A percentile compares a stretch with the other conserved stretches of the same genome.
These are phyloP conservation scores for Lithohypha guttulata DNA, from an alignment of 2,329 filamentous ascomycete species.

Conservation along the genomic window DNA sequence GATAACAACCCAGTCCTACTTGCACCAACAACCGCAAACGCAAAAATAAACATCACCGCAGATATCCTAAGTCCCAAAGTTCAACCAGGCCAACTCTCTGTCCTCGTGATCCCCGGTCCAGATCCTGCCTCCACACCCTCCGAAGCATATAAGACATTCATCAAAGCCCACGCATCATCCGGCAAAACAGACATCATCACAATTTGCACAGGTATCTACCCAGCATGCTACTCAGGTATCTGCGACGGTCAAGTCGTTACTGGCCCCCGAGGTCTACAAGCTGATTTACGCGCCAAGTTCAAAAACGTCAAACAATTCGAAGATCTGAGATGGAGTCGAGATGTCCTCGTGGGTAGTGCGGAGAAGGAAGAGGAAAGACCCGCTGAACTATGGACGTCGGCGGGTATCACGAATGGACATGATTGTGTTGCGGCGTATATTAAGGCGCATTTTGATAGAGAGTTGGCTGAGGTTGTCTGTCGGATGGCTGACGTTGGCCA, in stretches of 20 bases:
- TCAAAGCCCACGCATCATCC: slow-evolving; percentile 25
- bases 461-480: slow-evolving; percentile 27
- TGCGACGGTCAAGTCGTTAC: slow-evolving; percentile 16
- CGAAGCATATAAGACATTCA: slow-evolving; percentile 24
- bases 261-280: slow-evolving; percentile 15
- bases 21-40: slow-evolving; percentile 22
- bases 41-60: slow-evolving; percentile 24
- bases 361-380: not conserved
- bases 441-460: slow-evolving; percentile 20
- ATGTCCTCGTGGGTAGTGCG: not conserved
- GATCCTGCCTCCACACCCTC: slow-evolving; percentile 24
- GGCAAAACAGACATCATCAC: slow-evolving; percentile 20
- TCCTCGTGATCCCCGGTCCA: slow-evolving; percentile 30
- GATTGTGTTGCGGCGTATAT: slow-evolving; percentile 27
- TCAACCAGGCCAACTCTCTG: slow-evolving; percentile 28
- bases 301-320: slow-evolving; percentile 15
- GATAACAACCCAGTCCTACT: slow-evolving; percentile 13
- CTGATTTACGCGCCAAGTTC: slow-evolving; percentile 15
- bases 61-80: slow-evolving; percentile 24
- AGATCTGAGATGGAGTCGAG: slow-evolving; percentile 20
- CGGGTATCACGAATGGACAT: slow-evolving; percentile 24
- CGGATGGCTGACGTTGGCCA: slow-evolving; percentile 27
- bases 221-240: slow-evolving; percentile 16
- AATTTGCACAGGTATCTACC: slow-evolving; percentile 20
- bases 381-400: slow-evolving; percentile 9